Evolutionary conservation across 2,329 filamentous ascomycete genomes (phyloP), one percentile per base, ranked within the genome.

Genomic region (Esteya vermicola): DNA sequence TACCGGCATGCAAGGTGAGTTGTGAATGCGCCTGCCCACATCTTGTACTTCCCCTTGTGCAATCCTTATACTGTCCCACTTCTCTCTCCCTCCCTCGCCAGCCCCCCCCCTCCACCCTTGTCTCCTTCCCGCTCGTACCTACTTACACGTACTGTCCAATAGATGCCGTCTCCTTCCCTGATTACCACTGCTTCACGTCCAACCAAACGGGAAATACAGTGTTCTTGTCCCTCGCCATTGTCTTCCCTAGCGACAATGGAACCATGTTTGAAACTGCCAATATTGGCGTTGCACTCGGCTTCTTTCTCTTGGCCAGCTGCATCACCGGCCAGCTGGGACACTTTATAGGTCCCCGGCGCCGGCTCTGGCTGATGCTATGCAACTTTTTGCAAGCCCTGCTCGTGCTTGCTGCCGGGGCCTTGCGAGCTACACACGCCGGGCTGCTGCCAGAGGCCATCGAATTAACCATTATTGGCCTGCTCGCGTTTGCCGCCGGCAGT

Each of bases 191-290:
- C 51, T 77, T 78, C 53, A 69, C 70, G 13, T 76, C 72, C 23
- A 78, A 78, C 53, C 73, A 79, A 50, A 79, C 75, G 0, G 75
- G 75, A 43, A 79, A 78, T 56, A 77, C 73, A 3, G 66, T 78
- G 36, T 69, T 79, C 48, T 61, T 78, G 9, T 57, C 64, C 43
- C 50, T 70, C 10, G 71, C 70, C 23, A 59, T 75, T 41, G 56
- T 69, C 27, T 48, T 68, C 23, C 66, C 70, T 9, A 51, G 64
- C 27, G 54, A 68, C 43, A 57, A 66, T 46, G 59, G 62, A 33
- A 57, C 65, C 18, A 57, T 63, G 51, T 74, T 75, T 53, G 57
- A 63, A 48, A 64, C 67, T 12, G 49, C 62, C 35, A 75, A 76
- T 46, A 71, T 76, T 32, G 71, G 62, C 31, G 56, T 66, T 12